Percentiles rank a stretch among this genome's conserved stretches.
These are phyloP conservation scores for Beauveria caledonica DNA, from an alignment of 2,329 filamentous ascomycete genomes.

Conservation along the genomic window DNA sequence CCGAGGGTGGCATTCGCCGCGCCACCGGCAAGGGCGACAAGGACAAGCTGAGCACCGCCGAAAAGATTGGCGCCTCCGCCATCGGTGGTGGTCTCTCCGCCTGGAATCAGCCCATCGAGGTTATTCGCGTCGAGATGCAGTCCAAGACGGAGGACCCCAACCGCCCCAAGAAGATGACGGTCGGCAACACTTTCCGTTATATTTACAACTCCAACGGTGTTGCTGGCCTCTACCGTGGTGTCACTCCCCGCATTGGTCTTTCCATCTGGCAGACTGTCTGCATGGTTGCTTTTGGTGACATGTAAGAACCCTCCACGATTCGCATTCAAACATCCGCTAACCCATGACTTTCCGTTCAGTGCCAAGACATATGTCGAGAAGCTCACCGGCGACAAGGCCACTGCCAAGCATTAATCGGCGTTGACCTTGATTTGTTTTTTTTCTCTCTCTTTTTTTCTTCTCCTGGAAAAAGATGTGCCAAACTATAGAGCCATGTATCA, in stretches of 20 bases:
- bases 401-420: constrained; percentile 56
- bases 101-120: constrained; percentile 99
- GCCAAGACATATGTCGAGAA: constrained; percentile 61
- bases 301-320: constrained; percentile 51
- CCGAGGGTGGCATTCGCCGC: constrained; percentile 78
- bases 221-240: constrained; percentile 90
- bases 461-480: not conserved
- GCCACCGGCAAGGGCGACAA: constrained; percentile 69
- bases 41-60: constrained; percentile 67
- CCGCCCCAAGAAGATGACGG: constrained; percentile 97
- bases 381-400: constrained; percentile 54
- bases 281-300: constrained; percentile 98
- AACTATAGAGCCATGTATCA: constrained; percentile 7
- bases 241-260: constrained; percentile 86
- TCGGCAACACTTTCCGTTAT: constrained; percentile 76
- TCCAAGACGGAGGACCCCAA: constrained; percentile 97
- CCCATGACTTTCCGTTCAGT: constrained; percentile 29
- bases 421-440: constrained; percentile 7
- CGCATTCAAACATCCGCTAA: not conserved
- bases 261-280: constrained; percentile 99
- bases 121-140: constrained; percentile 99
- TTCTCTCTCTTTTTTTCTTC: constrained; percentile 2
- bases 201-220: constrained; percentile 87
- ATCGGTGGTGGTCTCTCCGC: constrained; percentile 90
- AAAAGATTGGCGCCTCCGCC: constrained; percentile 83